Conservation (phyloP, 225 moss, liverwort and hornwort genomes). For the Takakia lepidozioides region DNA sequence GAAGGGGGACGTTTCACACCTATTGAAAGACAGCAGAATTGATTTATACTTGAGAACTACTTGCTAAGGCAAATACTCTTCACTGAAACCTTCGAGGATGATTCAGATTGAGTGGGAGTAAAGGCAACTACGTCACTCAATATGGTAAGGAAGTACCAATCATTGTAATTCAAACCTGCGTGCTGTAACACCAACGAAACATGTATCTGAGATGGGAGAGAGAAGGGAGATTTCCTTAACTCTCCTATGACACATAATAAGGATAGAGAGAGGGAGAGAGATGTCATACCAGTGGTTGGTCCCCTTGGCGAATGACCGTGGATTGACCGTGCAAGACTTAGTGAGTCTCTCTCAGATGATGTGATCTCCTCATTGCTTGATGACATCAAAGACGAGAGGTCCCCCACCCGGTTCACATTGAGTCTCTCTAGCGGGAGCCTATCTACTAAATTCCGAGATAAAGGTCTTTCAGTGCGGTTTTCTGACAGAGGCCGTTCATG, state of each 20-base stretch:
- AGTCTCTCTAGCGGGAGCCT: neutral
- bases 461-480: too few relatives aligned
- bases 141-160: too few relatives aligned
- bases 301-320: constrained; percentile 1
- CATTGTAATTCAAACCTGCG: too few relatives aligned
- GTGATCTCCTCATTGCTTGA: constrained; percentile 5
- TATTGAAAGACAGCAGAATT: neutral
- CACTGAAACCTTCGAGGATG: too few relatives aligned
- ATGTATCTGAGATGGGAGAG: too few relatives aligned
- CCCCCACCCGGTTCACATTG: constrained; percentile 2
- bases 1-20: neutral
- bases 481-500: too few relatives aligned
- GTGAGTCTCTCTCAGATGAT: constrained; percentile 7
- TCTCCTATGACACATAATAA: neutral
- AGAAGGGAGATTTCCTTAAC: too few relatives aligned
- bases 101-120: too few relatives aligned
- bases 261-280: neutral
- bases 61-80: too few relatives aligned
- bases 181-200: too few relatives aligned
- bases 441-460: neutral
- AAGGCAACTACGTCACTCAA: too few relatives aligned
- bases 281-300: neutral
- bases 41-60: too few relatives aligned
- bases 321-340: neutral
- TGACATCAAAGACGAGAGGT: constrained; percentile 11